phyloP scores from a whole-genome alignment of 2,329 filamentous ascomycete species.

The Zasmidium angulare region DNA sequence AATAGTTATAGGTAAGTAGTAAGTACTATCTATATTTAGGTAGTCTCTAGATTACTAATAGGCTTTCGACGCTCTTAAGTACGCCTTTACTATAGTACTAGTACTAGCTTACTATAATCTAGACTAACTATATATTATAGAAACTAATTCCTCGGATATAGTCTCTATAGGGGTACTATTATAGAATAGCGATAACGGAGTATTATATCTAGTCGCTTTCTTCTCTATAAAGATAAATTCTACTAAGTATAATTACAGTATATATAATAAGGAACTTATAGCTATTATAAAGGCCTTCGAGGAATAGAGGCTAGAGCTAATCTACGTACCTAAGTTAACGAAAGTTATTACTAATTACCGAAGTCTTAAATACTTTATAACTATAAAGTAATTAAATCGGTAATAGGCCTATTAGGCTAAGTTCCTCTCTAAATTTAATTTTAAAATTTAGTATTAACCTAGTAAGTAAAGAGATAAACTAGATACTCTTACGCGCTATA shows the following conservation, averaged over 20 bases:
- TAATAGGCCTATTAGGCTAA: neutral
- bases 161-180: neutral
- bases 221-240: neutral
- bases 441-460: neutral
- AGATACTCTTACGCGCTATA: neutral
- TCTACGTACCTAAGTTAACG: neutral
- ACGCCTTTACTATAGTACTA: neutral
- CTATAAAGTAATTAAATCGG: too few species aligned
- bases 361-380: slow-evolving; percentile 4
- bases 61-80: neutral
- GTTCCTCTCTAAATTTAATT: neutral
- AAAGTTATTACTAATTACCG: slow-evolving; percentile 1
- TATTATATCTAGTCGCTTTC: neutral
- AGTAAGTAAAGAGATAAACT: neutral
- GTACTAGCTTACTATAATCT: neutral
- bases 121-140: neutral
- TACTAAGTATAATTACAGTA: too few species aligned
- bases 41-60: neutral
- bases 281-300: slow-evolving; percentile 1
- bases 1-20: too few species aligned
- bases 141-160: neutral
- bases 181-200: neutral
- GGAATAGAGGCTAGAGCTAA: slow-evolving; percentile 1
- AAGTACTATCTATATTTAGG: neutral
- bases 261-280: too few species aligned